These are phyloP conservation scores for Apiospora pterosperma DNA, from an alignment of 2,329 filamentous ascomycete species.

Conservation along the genomic window DNA sequence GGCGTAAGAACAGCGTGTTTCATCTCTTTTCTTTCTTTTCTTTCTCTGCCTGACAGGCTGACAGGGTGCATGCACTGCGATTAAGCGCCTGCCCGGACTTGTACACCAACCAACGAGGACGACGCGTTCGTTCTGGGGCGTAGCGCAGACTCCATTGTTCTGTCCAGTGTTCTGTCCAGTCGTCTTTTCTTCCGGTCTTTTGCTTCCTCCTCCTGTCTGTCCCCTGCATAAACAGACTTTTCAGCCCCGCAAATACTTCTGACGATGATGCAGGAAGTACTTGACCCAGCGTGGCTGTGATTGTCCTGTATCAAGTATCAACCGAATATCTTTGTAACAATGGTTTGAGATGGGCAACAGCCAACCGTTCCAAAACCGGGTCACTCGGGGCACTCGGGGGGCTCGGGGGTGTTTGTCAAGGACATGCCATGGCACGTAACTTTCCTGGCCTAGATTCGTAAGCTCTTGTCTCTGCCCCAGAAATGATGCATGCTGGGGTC, in stretches of 20 bases:
- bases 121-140: too few species aligned
- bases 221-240: not conserved
- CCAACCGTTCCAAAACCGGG: not conserved
- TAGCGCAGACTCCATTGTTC: too few species aligned
- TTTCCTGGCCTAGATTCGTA: not conserved
- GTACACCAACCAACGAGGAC: too few species aligned
- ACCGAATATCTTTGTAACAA: not conserved
- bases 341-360: not conserved
- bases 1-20: not conserved
- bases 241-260: not conserved
- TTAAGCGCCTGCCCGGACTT: too few species aligned
- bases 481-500: not conserved
- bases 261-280: too few species aligned
- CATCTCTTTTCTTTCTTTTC: not conserved
- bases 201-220: not conserved
- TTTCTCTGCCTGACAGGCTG: not conserved
- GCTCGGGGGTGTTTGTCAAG: too few species aligned
- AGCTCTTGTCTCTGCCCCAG: constrained; percentile 1
- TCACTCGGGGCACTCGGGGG: not conserved
- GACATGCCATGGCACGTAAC: not conserved
- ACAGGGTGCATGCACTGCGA: too few species aligned
- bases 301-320: not conserved
- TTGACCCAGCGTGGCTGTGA: not conserved
- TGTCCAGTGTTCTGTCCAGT: too few species aligned
- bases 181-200: too few species aligned